These are phyloP conservation scores for Talaromyces sp. DNA, from an alignment of 2,329 filamentous ascomycete genomes.

Conservation along the genomic window DNA sequence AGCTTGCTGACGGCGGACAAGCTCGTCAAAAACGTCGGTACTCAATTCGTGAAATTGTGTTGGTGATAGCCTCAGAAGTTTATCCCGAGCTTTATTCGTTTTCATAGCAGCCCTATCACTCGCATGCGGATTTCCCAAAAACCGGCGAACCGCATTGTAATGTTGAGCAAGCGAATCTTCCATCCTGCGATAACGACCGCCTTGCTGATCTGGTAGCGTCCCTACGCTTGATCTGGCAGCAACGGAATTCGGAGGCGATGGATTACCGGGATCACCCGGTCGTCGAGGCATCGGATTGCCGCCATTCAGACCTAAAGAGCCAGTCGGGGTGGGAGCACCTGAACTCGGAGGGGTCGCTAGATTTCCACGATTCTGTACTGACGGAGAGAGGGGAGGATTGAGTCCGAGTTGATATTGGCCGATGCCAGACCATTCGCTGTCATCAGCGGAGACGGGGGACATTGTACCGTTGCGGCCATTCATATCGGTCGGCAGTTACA, in stretches of 20 bases:
- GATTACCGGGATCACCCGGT: conserved; percentile 43
- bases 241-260: conserved; percentile 86
- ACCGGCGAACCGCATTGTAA: conserved; percentile 74
- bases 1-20: conserved; percentile 76
- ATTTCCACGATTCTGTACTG: conserved; percentile 49
- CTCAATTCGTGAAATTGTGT: conserved; percentile 97
- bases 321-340: conserved; percentile 48
- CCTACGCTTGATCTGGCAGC: conserved; percentile 72
- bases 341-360: conserved; percentile 69
- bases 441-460: conserved; percentile 76
- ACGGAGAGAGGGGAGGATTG: conserved; percentile 41
- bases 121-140: conserved; percentile 65
- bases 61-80: conserved; percentile 80
- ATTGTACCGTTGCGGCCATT: conserved; percentile 71
- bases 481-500: conserved; percentile 44
- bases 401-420: conserved; percentile 59
- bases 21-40: conserved; percentile 95
- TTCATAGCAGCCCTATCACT: conserved; percentile 72
- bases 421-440: conserved; percentile 75
- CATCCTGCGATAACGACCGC: conserved; percentile 54
- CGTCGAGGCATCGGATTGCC: conserved; percentile 24
- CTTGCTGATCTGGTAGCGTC: conserved; percentile 64
- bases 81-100: conserved; percentile 88
- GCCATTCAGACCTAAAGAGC: conserved; percentile 58
- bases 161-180: conserved; percentile 76